Percentiles rank a stretch among this genome's conserved stretches.
Conservation (phyloP, 805 yeast genomes). For the Metschnikowia similis region DNA sequence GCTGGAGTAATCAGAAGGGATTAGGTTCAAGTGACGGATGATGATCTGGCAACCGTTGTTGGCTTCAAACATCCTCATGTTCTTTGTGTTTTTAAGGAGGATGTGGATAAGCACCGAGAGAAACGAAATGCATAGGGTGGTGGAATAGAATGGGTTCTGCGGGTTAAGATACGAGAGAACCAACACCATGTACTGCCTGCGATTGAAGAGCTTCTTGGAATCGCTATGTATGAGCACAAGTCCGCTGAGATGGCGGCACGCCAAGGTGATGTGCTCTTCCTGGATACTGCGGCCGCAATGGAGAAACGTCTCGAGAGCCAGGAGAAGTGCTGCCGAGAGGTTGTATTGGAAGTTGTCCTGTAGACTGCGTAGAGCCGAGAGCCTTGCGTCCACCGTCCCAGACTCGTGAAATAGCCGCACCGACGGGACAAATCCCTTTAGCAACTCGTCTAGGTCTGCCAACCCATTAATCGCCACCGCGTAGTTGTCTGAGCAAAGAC, state of each 20-base stretch:
- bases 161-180: slow-evolving; percentile 25
- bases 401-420: slow-evolving; percentile 8
- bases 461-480: slow-evolving; percentile 7
- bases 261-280: slow-evolving; percentile 12
- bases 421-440: slow-evolving; percentile 11
- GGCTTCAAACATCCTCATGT: slow-evolving; percentile 55
- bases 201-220: slow-evolving; percentile 47
- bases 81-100: slow-evolving; percentile 52
- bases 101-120: slow-evolving; percentile 56
- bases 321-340: slow-evolving; percentile 34
- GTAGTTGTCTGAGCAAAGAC: slow-evolving; percentile 5
- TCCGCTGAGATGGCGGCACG: slow-evolving; percentile 51
- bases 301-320: slow-evolving; percentile 15
- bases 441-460: slow-evolving; percentile 7
- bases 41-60: slow-evolving; percentile 52
- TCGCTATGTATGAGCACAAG: slow-evolving; percentile 54
- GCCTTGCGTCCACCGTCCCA: slow-evolving; percentile 7
- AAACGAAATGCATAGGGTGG: slow-evolving; percentile 26
- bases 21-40: slow-evolving; percentile 34
- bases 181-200: slow-evolving; percentile 36
- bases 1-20: background rate
- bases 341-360: slow-evolving; percentile 57
- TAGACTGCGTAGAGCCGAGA: slow-evolving; percentile 31
- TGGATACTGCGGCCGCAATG: slow-evolving; percentile 1
- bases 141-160: slow-evolving; percentile 5